phyloP scores from a whole-genome alignment of 2,329 filamentous ascomycete species.

The Metarhizium brunneum region DNA sequence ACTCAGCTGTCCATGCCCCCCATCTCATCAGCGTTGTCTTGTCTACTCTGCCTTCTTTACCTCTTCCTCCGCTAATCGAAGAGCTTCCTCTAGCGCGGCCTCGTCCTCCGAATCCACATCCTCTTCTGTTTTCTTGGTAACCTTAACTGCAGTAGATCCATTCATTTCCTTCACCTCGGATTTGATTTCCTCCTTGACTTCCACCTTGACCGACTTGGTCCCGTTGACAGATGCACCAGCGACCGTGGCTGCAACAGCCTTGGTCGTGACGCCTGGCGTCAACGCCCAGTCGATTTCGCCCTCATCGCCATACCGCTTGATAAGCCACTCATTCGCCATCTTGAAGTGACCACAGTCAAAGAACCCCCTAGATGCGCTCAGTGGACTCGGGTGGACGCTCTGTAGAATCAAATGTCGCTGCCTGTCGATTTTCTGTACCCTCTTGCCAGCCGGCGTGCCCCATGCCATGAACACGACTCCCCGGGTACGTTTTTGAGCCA shows the following conservation, averaged over 20 bases:
- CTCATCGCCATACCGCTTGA: conserved; percentile 66
- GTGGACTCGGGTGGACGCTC: conserved; percentile 86
- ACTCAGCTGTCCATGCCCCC: neutral
- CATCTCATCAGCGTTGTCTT: neutral
- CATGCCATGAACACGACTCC: conserved; percentile 95
- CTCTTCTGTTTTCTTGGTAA: conserved; percentile 10
- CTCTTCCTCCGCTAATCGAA: conserved; percentile 22
- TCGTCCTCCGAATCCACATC: conserved; percentile 27
- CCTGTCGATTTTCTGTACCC: conserved; percentile 64
- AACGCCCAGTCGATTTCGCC: conserved; percentile 80
- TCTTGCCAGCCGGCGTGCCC: conserved; percentile 75
- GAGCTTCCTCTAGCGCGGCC: conserved; percentile 26
- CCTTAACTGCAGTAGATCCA: neutral
- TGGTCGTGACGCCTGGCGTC: conserved; percentile 26
- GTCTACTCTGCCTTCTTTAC: conserved; percentile 10
- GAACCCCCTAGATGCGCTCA: conserved; percentile 76
- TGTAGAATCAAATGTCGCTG: conserved; percentile 73
- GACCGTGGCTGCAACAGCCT: conserved; percentile 10
- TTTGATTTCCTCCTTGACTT: conserved; percentile 14
- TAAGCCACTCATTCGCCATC: conserved; percentile 78
- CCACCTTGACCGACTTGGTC: conserved; percentile 5
- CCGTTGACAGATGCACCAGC: conserved; percentile 15
- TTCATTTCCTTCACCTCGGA: conserved; percentile 7
- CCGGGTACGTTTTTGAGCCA: conserved; percentile 63
- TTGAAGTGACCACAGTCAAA: conserved; percentile 77